Evolutionary conservation across 2,329 filamentous ascomycete genomes (phyloP).

Genomic region (Paraphaeosphaeria sporulosa): DNA sequence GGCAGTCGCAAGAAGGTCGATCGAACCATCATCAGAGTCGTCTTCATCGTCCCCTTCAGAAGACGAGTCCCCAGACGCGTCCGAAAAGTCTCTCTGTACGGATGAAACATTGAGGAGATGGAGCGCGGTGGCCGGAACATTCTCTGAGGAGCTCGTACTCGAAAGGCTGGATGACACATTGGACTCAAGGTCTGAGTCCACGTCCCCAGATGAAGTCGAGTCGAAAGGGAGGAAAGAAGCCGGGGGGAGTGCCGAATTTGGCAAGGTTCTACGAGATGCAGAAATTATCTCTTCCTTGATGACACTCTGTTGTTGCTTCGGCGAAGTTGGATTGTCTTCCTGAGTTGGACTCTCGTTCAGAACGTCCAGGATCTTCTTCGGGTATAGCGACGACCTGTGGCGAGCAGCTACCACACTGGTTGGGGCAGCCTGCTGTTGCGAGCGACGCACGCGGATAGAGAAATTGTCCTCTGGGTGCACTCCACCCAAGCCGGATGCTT

Average conservation of each 20-base stretch:
- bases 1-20: constrained; percentile 57
- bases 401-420: not conserved
- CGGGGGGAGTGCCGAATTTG: constrained; percentile 54
- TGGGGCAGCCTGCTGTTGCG: constrained; percentile 27
- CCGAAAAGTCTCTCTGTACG: not conserved
- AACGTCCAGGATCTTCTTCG: constrained; percentile 44
- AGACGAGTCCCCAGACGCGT: constrained; percentile 40
- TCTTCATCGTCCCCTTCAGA: constrained; percentile 14
- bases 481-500: constrained; percentile 65
- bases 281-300: constrained; percentile 73
- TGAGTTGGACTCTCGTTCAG: constrained; percentile 29
- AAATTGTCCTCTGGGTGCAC: constrained; percentile 66
- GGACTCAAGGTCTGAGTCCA: constrained; percentile 47
- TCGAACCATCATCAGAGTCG: constrained; percentile 43
- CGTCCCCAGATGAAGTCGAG: constrained; percentile 43
- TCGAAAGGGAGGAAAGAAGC: constrained; percentile 54
- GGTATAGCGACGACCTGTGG: constrained; percentile 29
- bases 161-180: constrained; percentile 44
- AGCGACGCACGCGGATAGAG: constrained; percentile 58
- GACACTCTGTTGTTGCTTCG: constrained; percentile 22
- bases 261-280: constrained; percentile 70
- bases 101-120: constrained; percentile 39
- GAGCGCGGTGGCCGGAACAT: constrained; percentile 33
- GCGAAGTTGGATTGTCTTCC: constrained; percentile 17
- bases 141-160: constrained; percentile 26